Conservation (phyloP, 192 early-diverging fungal genomes). For the Pilobolus umbonatus region DNA sequence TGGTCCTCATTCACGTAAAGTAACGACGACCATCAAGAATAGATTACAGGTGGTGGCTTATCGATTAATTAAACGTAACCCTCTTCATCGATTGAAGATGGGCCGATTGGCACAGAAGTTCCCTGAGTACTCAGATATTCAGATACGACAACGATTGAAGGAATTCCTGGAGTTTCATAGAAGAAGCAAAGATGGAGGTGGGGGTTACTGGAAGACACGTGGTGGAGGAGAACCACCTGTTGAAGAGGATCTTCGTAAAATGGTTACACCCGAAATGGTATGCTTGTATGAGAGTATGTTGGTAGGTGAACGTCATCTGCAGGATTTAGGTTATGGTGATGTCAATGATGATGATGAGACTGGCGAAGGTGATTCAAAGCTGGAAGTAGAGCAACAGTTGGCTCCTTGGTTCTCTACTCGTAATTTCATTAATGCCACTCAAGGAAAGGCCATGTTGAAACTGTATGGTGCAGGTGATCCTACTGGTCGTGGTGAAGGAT, state of each 20-base stretch:
- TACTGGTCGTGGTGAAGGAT: slow-evolving; percentile 90
- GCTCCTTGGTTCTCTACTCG: slow-evolving; percentile 94
- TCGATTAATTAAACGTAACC: slow-evolving; percentile 81
- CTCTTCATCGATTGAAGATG: slow-evolving; percentile 68
- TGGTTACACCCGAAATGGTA: slow-evolving; percentile 93
- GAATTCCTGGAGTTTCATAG: slow-evolving; percentile 95
- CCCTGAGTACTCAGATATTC: slow-evolving; percentile 79
- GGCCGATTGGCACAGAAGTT: slow-evolving; percentile 76
- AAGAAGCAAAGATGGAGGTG: slow-evolving; percentile 59
- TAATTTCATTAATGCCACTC: slow-evolving; percentile 91
- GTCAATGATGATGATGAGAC: slow-evolving; percentile 67
- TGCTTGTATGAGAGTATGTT: slow-evolving; percentile 92
- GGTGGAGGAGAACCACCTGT: slow-evolving; percentile 58
- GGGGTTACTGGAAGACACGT: slow-evolving; percentile 91
- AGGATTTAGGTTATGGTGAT: slow-evolving; percentile 85
- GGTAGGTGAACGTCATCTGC: slow-evolving; percentile 85
- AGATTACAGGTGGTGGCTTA: slow-evolving; percentile 86
- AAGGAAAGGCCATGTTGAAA: slow-evolving; percentile 93
- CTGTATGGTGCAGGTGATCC: slow-evolving; percentile 97
- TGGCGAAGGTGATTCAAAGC: slow-evolving; percentile 59
- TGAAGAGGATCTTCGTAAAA: slow-evolving; percentile 88
- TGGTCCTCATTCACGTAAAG: slow-evolving; percentile 89
- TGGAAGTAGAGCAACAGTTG: slow-evolving; percentile 88
- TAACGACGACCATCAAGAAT: slow-evolving; percentile 80
- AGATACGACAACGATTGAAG: slow-evolving; percentile 89